A percentile compares a stretch with the other conserved stretches of the same genome.
Evolutionary conservation across 768 basidiomycete genomes (phyloP).

Genomic region (Kwoniella bestiolae): DNA sequence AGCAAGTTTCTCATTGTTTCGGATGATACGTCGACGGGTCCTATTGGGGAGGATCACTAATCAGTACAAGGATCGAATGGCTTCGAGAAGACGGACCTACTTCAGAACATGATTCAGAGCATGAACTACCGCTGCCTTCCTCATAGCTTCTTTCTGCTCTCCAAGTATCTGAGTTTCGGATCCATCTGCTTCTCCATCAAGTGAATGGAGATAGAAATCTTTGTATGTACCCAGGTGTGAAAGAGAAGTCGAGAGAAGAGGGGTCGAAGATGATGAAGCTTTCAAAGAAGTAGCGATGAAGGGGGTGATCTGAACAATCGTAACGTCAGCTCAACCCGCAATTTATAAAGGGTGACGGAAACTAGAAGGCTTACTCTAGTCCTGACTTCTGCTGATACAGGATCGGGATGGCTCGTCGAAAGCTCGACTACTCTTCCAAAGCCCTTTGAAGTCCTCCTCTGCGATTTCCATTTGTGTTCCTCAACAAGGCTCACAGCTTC

Average conservation of each 20-base stretch:
- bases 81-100: no score
- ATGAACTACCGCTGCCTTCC: constrained; percentile 77
- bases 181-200: constrained; percentile 63
- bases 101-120: constrained; percentile 86
- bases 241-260: constrained; percentile 62
- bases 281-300: constrained; percentile 64
- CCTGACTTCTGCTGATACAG: constrained; percentile 43
- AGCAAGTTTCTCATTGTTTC: constrained; percentile 91
- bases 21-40: constrained; percentile 84
- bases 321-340: background rate
- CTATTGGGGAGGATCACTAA: no score
- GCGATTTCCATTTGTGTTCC: constrained; percentile 65
- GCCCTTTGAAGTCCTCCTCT: constrained; percentile 63
- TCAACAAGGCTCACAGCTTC: constrained; percentile 64
- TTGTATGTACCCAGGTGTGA: constrained; percentile 66
- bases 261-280: constrained; percentile 42
- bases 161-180: constrained; percentile 43
- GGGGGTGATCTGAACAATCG: constrained; percentile 47
- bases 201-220: constrained; percentile 76
- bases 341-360: no score
- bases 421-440: constrained; percentile 66
- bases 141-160: constrained; percentile 63
- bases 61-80: no score
- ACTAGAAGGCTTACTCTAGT: constrained; percentile 48
- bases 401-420: constrained; percentile 59